Evolutionary conservation across 176 grass and related monocot genomes (phyloP).

Genomic region (Elaeis guineensis): DNA sequence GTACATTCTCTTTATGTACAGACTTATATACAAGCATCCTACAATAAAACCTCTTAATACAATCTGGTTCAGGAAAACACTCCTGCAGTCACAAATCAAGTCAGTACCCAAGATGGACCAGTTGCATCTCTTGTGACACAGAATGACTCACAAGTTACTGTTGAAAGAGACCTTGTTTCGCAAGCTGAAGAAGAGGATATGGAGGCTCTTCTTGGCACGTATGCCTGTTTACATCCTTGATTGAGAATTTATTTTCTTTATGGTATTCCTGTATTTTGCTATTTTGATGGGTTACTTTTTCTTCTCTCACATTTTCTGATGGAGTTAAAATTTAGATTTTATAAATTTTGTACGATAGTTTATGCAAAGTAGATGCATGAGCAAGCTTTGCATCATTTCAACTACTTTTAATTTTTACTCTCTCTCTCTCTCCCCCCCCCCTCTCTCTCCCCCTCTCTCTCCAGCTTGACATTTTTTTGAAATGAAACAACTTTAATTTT

Average conservation of each 20-base stretch:
- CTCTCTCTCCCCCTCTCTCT: too few species aligned
- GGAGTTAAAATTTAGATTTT: too few species aligned
- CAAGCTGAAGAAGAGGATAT: slow-evolving; percentile 89
- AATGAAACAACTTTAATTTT: too few species aligned
- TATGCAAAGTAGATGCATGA: too few species aligned
- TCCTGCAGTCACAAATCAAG: slow-evolving; percentile 38
- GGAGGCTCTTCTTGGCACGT: slow-evolving; percentile 77
- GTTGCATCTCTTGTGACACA: slow-evolving; percentile 35
- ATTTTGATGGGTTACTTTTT: background rate
- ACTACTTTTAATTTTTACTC: too few species aligned
- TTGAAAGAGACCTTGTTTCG: slow-evolving; percentile 73
- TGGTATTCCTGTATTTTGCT: background rate
- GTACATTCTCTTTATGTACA: too few species aligned
- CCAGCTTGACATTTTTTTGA: too few species aligned
- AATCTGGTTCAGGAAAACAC: slow-evolving; percentile 55
- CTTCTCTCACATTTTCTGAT: background rate
- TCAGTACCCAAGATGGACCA: slow-evolving; percentile 32
- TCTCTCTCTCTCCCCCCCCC: too few species aligned
- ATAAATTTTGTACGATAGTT: too few species aligned
- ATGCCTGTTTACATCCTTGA: slow-evolving; percentile 12
- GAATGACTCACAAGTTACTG: slow-evolving; percentile 33
- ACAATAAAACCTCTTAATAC: too few species aligned
- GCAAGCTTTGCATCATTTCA: too few species aligned
- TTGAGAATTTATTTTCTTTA: slow-evolving; percentile 3
- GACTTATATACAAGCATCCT: too few species aligned